A percentile compares a stretch with the other conserved stretches of the same genome.
phyloP scores from a whole-genome alignment of 345 rosid species.

The Gossypium rotundifolium region DNA sequence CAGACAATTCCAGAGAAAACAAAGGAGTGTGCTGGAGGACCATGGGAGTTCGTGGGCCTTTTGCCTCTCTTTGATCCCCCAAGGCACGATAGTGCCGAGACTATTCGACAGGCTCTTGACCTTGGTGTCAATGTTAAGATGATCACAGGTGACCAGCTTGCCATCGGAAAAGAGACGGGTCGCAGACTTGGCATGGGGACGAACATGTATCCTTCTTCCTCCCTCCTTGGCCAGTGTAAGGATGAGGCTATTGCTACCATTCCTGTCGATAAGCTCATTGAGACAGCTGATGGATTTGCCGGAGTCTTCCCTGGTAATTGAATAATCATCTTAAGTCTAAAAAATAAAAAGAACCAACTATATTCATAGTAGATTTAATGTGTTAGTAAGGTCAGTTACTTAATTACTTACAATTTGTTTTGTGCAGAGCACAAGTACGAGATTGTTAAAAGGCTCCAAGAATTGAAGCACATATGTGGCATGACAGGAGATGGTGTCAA shows the following conservation, averaged over 20 bases:
- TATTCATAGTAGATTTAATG: not conserved
- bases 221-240: constrained; percentile 55
- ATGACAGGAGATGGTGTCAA: constrained; percentile 92
- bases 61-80: constrained; percentile 93
- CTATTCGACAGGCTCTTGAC: constrained; percentile 70
- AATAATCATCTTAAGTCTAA: not conserved
- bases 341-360: not conserved
- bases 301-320: constrained; percentile 81
- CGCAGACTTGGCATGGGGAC: constrained; percentile 93
- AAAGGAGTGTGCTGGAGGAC: constrained; percentile 63
- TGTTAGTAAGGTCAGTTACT: not conserved
- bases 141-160: constrained; percentile 90
- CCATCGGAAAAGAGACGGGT: constrained; percentile 81
- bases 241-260: constrained; percentile 49
- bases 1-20: constrained; percentile 63
- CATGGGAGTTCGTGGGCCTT: constrained; percentile 92
- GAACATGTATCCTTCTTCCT: constrained; percentile 78
- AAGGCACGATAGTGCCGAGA: constrained; percentile 81
- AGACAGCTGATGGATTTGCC: constrained; percentile 79
- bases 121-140: constrained; percentile 83
- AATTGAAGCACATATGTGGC: constrained; percentile 71
- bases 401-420: not conserved
- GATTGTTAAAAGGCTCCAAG: constrained; percentile 70
- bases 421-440: constrained; percentile 68
- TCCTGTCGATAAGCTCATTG: constrained; percentile 66